phyloP scores from a whole-genome alignment of 371 early-diverging fungal species.

The Smittium culicis region DNA sequence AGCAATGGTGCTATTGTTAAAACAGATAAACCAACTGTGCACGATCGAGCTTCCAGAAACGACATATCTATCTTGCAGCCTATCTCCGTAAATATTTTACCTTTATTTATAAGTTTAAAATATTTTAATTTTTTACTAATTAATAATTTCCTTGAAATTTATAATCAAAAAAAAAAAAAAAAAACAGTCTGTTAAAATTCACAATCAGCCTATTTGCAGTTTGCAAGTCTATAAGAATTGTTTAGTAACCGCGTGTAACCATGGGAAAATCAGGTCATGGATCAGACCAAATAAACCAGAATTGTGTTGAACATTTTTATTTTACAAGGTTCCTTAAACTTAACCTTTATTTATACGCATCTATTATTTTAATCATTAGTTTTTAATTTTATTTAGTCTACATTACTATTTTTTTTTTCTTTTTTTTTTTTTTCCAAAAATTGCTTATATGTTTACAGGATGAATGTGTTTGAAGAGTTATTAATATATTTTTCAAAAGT shows the following conservation, averaged over 20 bases:
- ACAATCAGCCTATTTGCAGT: slow-evolving; percentile 54
- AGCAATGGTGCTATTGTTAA: no score
- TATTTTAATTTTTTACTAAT: slow-evolving; percentile 9
- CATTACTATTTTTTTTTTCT: slow-evolving; percentile 1
- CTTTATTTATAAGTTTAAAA: slow-evolving; percentile 2
- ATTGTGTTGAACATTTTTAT: neutral
- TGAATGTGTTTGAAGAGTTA: no score
- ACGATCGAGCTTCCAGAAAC: slow-evolving; percentile 46
- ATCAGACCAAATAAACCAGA: slow-evolving; percentile 38
- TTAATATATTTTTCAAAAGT: no score
- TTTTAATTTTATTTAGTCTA: no score
- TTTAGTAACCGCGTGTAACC: slow-evolving; percentile 67
- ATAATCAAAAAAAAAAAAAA: no score
- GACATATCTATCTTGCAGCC: slow-evolving; percentile 72
- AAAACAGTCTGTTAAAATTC: slow-evolving; percentile 45
- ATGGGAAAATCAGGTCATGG: slow-evolving; percentile 70
- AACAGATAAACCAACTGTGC: slow-evolving; percentile 29
- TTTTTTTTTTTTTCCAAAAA: no score
- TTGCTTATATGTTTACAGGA: no score
- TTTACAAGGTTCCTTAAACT: no score
- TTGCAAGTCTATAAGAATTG: slow-evolving; percentile 69
- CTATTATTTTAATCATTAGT: no score
- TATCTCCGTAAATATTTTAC: slow-evolving; percentile 35
- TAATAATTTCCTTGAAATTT: no score
- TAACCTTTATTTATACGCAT: no score